Conservation (phyloP, 495 filamentous ascomycete genomes). For the Trichocladium uniseriatum region DNA sequence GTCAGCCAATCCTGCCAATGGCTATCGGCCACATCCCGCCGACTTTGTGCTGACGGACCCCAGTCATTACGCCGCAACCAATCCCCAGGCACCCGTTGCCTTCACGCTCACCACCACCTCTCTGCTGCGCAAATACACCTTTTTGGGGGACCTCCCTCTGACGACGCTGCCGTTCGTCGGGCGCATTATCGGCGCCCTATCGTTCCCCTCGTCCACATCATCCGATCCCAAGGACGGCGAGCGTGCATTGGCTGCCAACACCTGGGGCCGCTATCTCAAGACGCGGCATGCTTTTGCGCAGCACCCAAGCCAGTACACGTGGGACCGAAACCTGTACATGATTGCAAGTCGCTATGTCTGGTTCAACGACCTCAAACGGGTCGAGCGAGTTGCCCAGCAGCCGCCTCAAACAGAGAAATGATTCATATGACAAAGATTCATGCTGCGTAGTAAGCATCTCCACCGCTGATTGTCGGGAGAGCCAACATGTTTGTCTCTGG, state of each 20-base stretch:
- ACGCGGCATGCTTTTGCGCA: conserved; percentile 29
- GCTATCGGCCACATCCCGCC: no score
- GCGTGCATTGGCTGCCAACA: conserved; percentile 28
- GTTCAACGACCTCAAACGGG: conserved; percentile 34
- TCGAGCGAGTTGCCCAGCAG: conserved; percentile 5
- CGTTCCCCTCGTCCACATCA: conserved; percentile 20
- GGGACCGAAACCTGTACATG: conserved; percentile 37
- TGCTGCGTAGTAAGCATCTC: no score
- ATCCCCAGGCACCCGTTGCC: conserved; percentile 24
- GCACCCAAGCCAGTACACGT: conserved; percentile 34
- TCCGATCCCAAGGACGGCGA: conserved; percentile 17
- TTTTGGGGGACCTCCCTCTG: conserved; percentile 31
- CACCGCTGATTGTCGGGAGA: no score
- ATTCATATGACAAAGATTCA: no score
- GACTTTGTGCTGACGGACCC: no score
- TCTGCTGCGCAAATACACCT: conserved; percentile 32
- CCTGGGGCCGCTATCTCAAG: conserved; percentile 28
- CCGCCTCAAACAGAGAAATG: no score
- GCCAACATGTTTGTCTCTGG: no score
- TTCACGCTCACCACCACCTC: conserved; percentile 31
- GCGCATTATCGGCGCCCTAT: conserved; percentile 29
- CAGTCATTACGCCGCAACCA: conserved; percentile 26
- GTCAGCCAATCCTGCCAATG: no score
- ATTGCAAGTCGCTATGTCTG: conserved; percentile 35
- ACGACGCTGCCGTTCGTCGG: conserved; percentile 32